These are phyloP conservation scores for Rhodotorula sp. DNA, from an alignment of 1,284 basidiomycete species.

Conservation along the genomic window DNA sequence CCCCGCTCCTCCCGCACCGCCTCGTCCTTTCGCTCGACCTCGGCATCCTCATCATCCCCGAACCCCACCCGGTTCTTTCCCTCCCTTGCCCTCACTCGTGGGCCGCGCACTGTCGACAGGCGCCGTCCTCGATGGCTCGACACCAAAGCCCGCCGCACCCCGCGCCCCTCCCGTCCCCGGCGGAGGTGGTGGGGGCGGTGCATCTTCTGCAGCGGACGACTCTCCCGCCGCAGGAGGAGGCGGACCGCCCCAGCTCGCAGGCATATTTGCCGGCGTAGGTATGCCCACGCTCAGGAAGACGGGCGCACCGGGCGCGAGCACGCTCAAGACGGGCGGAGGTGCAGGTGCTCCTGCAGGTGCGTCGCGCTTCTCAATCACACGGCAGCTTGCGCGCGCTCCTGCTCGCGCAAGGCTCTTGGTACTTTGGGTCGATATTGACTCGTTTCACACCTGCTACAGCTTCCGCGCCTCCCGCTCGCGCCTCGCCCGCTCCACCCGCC, in stretches of 20 bases:
- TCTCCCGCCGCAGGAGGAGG: not conserved
- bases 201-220: not conserved
- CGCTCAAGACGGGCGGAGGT: not conserved
- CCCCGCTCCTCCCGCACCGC: too few species aligned
- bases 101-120: not conserved
- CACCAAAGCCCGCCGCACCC: not conserved
- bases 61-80: not conserved
- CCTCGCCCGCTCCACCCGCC: not conserved
- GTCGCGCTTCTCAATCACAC: too few species aligned
- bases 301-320: constrained; percentile 18
- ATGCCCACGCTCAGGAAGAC: constrained; percentile 41
- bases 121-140: not conserved
- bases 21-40: too few species aligned
- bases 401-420: not conserved
- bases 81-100: too few species aligned
- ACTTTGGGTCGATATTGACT: not conserved
- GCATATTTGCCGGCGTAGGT: constrained; percentile 40
- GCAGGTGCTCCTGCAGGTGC: not conserved
- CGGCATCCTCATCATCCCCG: not conserved
- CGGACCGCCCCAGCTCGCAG: constrained; percentile 27
- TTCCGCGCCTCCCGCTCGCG: not conserved
- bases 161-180: not conserved
- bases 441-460: not conserved
- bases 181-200: not conserved
- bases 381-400: not conserved